These are phyloP conservation scores for Aspergillus arachidicola DNA, from an alignment of 2,329 filamentous ascomycete species.

Conservation along the genomic window DNA sequence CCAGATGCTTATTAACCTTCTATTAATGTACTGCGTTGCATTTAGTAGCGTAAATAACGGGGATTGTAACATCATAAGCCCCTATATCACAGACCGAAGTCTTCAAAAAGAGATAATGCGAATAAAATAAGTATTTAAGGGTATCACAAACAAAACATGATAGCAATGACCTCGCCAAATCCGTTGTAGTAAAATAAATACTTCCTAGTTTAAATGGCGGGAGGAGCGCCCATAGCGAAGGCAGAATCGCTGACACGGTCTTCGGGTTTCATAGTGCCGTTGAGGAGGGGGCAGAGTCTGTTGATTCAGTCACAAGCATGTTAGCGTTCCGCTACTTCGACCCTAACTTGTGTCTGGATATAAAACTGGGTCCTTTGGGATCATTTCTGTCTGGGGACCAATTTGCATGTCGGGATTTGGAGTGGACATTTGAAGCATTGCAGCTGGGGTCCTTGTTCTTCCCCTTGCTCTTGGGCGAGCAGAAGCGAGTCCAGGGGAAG, in stretches of 20 bases:
- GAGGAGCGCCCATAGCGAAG: conserved; percentile 51
- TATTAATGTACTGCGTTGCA: neutral
- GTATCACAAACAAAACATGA: conserved; percentile 18
- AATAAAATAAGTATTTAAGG: conserved; percentile 7
- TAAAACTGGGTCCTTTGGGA: neutral
- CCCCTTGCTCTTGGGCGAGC: neutral
- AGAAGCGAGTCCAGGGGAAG: conserved; percentile 1
- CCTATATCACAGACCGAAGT: neutral
- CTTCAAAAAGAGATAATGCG: neutral
- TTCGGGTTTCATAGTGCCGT: conserved; percentile 72
- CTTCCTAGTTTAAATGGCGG: conserved; percentile 22
- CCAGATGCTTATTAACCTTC: neutral
- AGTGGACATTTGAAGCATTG: neutral
- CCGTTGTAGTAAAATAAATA: neutral
- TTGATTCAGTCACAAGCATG: conserved; percentile 11
- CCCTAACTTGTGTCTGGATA: neutral
- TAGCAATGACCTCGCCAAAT: neutral
- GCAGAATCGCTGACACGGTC: conserved; percentile 49
- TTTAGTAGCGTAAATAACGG: neutral
- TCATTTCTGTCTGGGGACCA: neutral
- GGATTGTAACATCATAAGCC: neutral
- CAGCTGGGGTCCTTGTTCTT: neutral
- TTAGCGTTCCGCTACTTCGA: neutral
- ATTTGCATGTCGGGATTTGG: neutral
- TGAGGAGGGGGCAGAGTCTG: conserved; percentile 82